Conservation (phyloP, 768 basidiomycete genomes). For the Tylopilus plumbeoviolaceoides region DNA sequence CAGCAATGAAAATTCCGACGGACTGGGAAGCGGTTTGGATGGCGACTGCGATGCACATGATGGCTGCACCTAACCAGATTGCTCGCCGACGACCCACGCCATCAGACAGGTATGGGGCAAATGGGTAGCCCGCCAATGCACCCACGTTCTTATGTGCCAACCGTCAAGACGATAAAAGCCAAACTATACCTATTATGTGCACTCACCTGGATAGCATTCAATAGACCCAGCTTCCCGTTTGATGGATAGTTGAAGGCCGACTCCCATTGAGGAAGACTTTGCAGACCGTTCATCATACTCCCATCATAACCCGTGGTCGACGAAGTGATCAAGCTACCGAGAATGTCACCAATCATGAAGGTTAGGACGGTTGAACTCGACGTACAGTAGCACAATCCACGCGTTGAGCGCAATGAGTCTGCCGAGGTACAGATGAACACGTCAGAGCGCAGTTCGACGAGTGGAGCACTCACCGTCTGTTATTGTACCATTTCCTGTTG, state of each 20-base stretch:
- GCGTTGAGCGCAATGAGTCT: conserved; percentile 62
- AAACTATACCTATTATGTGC: background rate
- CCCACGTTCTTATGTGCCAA: conserved; percentile 56
- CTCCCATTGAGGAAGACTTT: conserved; percentile 65
- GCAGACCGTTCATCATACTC: conserved; percentile 77
- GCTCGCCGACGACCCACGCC: conserved; percentile 62
- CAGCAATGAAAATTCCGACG: conserved; percentile 78
- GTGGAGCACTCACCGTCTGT: conserved; percentile 47
- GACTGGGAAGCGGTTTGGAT: conserved; percentile 67
- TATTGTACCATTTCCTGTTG: conserved; percentile 71
- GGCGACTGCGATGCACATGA: conserved; percentile 66
- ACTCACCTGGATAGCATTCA: conserved; percentile 68
- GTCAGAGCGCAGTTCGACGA: background rate
- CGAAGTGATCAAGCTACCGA: conserved; percentile 60
- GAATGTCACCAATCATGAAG: background rate
- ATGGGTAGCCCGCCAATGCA: conserved; percentile 62
- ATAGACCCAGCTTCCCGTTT: conserved; percentile 55
- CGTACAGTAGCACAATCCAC: conserved; percentile 67
- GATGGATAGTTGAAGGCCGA: conserved; percentile 54
- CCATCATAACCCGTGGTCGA: conserved; percentile 75
- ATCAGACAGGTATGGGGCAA: conserved; percentile 69
- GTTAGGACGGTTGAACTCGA: background rate
- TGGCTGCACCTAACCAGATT: conserved; percentile 61
- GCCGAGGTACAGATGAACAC: background rate
- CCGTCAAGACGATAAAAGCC: background rate